These are phyloP conservation scores for Microcos paniculata DNA, from an alignment of 345 rosid species.

Conservation along the genomic window DNA sequence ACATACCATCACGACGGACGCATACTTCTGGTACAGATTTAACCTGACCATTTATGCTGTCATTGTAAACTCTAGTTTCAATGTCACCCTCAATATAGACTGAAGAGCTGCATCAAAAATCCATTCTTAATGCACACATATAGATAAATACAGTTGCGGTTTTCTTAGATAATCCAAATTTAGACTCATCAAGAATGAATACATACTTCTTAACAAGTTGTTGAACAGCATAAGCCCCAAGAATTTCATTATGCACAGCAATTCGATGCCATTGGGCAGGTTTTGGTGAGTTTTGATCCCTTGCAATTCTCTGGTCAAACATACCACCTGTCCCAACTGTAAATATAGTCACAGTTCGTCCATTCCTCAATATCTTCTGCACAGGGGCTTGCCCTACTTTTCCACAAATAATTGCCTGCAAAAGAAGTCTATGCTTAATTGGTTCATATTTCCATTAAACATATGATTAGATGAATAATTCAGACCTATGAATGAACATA, in stretches of 20 bases:
- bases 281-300: constrained; percentile 54
- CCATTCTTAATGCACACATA: constrained; percentile 16
- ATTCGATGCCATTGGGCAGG: constrained; percentile 98
- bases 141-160: background rate
- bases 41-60: constrained; percentile 84
- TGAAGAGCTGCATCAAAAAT: constrained; percentile 61
- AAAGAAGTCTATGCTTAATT: background rate
- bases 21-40: constrained; percentile 89
- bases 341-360: constrained; percentile 80
- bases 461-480: background rate
- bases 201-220: constrained; percentile 72
- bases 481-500: background rate
- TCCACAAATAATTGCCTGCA: constrained; percentile 87
- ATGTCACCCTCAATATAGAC: constrained; percentile 97
- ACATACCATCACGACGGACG: constrained; percentile 77
- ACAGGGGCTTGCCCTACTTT: constrained; percentile 84
- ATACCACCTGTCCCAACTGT: constrained; percentile 94
- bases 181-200: background rate
- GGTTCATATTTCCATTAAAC: background rate
- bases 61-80: constrained; percentile 91
- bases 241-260: constrained; percentile 77
- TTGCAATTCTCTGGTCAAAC: constrained; percentile 76
- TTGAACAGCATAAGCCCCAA: constrained; percentile 84
- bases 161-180: background rate
- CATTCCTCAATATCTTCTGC: constrained; percentile 93